Evolutionary conservation across 768 basidiomycete species (phyloP).

Genomic region (Rhizopogon sp.): DNA sequence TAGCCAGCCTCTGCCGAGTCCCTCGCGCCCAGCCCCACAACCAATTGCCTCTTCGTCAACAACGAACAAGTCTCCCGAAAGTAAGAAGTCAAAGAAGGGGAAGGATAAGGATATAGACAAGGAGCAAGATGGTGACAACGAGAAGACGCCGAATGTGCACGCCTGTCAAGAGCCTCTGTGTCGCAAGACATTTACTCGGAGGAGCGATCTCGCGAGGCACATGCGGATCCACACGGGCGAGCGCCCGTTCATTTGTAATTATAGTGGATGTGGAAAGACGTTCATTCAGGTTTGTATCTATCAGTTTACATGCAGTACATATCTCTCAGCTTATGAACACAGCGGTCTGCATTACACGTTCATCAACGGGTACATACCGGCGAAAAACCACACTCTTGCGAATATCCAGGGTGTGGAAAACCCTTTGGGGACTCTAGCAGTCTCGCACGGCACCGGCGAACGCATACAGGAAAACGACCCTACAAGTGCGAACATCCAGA

Average conservation of each 20-base stretch:
- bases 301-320: background rate
- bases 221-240: constrained; percentile 91
- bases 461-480: constrained; percentile 81
- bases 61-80: constrained; percentile 17
- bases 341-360: constrained; percentile 88
- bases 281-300: constrained; percentile 73
- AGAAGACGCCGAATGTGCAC: constrained; percentile 46
- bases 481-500: constrained; percentile 82
- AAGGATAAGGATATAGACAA: constrained; percentile 16
- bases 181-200: constrained; percentile 74
- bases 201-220: constrained; percentile 81
- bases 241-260: constrained; percentile 72
- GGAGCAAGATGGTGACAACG: constrained; percentile 31
- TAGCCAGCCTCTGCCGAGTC: constrained; percentile 33
- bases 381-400: constrained; percentile 88
- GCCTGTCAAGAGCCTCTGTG: constrained; percentile 71
- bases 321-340: constrained; percentile 14
- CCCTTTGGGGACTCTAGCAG: constrained; percentile 91
- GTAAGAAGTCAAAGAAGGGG: constrained; percentile 24
- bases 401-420: constrained; percentile 83
- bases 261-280: constrained; percentile 77
- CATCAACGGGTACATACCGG: constrained; percentile 89
- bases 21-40: constrained; percentile 30
- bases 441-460: constrained; percentile 86
- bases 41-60: constrained; percentile 52